Evolutionary conservation across 139 green algal species (phyloP), one percentile per base, ranked within the genome.

Genomic region (Chlamydomonas schloesseri): DNA sequence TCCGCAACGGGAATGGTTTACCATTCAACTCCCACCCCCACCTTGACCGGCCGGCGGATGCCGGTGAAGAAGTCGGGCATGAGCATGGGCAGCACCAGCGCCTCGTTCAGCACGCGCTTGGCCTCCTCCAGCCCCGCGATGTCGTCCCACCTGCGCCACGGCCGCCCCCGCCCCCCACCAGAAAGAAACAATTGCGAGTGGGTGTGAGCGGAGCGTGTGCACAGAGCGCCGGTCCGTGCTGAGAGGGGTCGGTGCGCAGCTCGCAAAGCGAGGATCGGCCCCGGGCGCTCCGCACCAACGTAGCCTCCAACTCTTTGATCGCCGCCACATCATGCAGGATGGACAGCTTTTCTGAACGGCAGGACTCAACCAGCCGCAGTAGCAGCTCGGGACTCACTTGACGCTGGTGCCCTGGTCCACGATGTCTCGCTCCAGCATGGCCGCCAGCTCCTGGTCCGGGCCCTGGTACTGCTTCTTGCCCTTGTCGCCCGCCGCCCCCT

Each of bases 61-160:
- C 96, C 95, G 58, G 95, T 95, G 91, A 99, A 99, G 86, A 97
- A 97, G 50, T 98, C 94, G 31, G 95, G 95, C 91, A 98, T 97
- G 72, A 96, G 90, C 62, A 99, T 91, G 8, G 97, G 96, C 82
- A 98, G 87, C 75, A 97, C 94, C 53, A 97, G 94, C 9, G 97
- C 95, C 91, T 99, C 97, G 75, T 98, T 92, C 65, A 99, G 92
- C 87, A 99, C 94, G 34, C 93, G 91, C 92, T 99, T 99, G 72
- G 96, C 96, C 26, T 98, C 96, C 24, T 87, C 62, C 28, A 95
- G 78, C 4, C 92, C 92, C 47, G 92, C 92, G 42, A 95, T 95
- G 87, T 95, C 92, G 0, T 77, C 88, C 92, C 92, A 94, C 72
- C 92, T 91, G 82, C 20, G 26, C 37, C 31, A 36, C 31, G 23